Base-by-base conservation (phyloP, 441 rosid genomes). In the Codiaeum variegatum region DNA sequence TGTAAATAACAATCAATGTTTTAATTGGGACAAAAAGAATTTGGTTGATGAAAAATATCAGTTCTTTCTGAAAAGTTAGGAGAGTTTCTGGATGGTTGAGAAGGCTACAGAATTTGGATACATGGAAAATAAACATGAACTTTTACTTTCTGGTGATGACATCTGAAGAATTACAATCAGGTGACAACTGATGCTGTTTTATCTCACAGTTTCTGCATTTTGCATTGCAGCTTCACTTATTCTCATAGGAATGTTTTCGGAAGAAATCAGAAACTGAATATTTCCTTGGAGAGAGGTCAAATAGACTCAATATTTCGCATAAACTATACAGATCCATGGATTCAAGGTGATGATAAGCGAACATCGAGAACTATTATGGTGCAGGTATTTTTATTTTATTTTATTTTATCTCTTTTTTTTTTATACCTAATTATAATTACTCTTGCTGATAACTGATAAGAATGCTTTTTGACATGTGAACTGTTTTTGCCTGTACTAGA, bases 241-340 rank as follows among this genome's bases (percentile, higher is more conserved):
- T 92, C 98, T 36, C 96, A 92, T 80, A 85, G 94, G 76, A 94
- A 94, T 83, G 87, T 92, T 67, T 85, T 94, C 69, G 99, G 98
- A 78, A 86, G 88, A 85, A 94, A 91, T 83, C 98, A 91, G 74
- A 94, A 94, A 79, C 85, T 94, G 66, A 92, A 94, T 73, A 83
- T 92, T 70, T 92, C 99, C 54, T 77, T 88, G 68, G 98, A 92
- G 84, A 88, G 94, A 80, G 96, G 97, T 72, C 99, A 92, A 82
- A 86, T 90, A 75, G 98, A 94, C 81, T 94, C 99, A 12, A 88
- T 91, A 79, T 90, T 90, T 74, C 91, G 96, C 34, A 66, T 90
- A 76, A 95, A 95, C 78, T 91, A 91, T 85, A 92, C 91, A n/a
- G 98, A 92, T 80, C 99, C 98, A 44, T 95, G 99, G 98, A 94